Evolutionary conservation across 495 filamentous ascomycete species (phyloP).

Genomic region (Aspergillus leporis): DNA sequence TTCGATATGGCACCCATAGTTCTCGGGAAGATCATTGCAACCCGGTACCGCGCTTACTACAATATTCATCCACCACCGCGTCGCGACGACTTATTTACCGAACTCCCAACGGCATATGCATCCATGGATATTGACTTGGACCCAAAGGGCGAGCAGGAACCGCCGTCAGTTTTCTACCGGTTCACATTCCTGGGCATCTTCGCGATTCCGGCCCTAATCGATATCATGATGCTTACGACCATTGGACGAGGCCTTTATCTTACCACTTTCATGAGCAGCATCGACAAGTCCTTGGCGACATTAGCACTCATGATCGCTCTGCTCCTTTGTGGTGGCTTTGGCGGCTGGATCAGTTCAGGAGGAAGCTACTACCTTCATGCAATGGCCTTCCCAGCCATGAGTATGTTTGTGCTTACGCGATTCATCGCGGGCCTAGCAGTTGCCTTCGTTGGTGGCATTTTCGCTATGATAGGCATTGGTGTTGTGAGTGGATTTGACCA

Average conservation of each 20-base stretch:
- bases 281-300: constrained; percentile 54
- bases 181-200: constrained; percentile 63
- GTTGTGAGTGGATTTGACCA: constrained; percentile 35
- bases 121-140: constrained; percentile 57
- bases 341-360: constrained; percentile 59
- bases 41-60: constrained; percentile 53
- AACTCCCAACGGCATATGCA: constrained; percentile 53
- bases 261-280: constrained; percentile 50
- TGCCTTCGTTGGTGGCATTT: constrained; percentile 45
- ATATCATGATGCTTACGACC: constrained; percentile 58
- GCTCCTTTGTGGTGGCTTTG: constrained; percentile 56
- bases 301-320: constrained; percentile 58
- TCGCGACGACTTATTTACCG: constrained; percentile 49
- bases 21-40: constrained; percentile 55
- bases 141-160: constrained; percentile 34
- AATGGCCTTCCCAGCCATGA: constrained; percentile 60
- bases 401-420: constrained; percentile 61
- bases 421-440: constrained; percentile 59
- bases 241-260: constrained; percentile 60
- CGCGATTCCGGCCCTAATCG: constrained; percentile 59
- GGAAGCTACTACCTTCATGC: constrained; percentile 61
- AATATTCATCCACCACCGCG: constrained; percentile 48
- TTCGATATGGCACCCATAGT: constrained; percentile 57
- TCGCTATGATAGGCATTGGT: constrained; percentile 51
- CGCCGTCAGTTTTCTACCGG: constrained; percentile 47